These are phyloP conservation scores for Beauveria varroae DNA, from an alignment of 2,329 filamentous ascomycete species.

Conservation along the genomic window DNA sequence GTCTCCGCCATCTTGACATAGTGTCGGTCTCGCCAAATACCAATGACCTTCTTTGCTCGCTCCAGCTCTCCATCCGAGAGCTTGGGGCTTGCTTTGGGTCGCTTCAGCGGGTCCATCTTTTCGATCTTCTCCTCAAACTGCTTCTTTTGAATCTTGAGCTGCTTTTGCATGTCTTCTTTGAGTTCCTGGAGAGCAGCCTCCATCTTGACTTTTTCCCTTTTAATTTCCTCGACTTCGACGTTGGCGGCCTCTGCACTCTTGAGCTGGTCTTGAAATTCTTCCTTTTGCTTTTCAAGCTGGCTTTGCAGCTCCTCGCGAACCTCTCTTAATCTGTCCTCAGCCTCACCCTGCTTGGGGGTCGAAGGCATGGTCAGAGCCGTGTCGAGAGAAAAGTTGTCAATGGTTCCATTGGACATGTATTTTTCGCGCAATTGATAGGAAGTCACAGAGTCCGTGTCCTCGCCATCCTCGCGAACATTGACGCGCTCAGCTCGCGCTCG, in stretches of 20 bases:
- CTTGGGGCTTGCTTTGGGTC: constrained; percentile 51
- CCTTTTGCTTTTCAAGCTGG: constrained; percentile 76
- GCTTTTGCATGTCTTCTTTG: constrained; percentile 83
- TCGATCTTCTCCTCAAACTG: constrained; percentile 80
- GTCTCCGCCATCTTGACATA: constrained; percentile 93
- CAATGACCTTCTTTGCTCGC: constrained; percentile 57
- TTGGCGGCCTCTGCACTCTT: constrained; percentile 67
- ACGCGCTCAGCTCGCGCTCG: constrained; percentile 72
- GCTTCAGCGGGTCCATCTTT: constrained; percentile 59
- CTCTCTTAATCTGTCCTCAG: constrained; percentile 66
- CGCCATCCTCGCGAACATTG: constrained; percentile 66
- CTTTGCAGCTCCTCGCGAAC: constrained; percentile 76
- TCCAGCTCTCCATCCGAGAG: constrained; percentile 66
- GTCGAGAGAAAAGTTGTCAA: constrained; percentile 94
- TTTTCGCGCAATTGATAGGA: constrained; percentile 89
- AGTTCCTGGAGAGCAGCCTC: constrained; percentile 69
- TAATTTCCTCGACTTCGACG: constrained; percentile 76
- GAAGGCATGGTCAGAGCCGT: constrained; percentile 91
- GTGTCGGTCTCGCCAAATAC: constrained; percentile 74
- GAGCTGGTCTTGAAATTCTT: constrained; percentile 71
- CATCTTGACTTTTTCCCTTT: constrained; percentile 76
- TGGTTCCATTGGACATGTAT: constrained; percentile 87
- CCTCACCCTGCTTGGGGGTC: constrained; percentile 72
- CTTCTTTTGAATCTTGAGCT: constrained; percentile 75
- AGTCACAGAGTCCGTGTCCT: constrained; percentile 81